Evolutionary conservation across 257 asterid species (phyloP).

Genomic region (Gentiana dahurica): DNA sequence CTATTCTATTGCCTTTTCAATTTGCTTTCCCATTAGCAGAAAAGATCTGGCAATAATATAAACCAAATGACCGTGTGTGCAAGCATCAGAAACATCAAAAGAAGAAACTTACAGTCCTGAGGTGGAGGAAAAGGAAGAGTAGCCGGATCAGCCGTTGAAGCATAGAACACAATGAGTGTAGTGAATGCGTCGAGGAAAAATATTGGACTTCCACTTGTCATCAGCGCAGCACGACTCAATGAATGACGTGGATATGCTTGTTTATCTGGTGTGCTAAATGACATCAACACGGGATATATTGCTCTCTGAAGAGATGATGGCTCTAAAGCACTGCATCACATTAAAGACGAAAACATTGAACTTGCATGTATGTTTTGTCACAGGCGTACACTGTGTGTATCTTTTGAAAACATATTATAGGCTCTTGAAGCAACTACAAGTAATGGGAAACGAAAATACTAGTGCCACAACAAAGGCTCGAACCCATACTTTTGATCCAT

Average conservation of each 20-base stretch:
- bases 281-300: conserved; percentile 67
- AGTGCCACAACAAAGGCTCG: too few relatives aligned
- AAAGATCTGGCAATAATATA: not conserved
- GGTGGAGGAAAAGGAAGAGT: conserved; percentile 97
- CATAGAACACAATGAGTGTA: conserved; percentile 71
- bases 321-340: conserved; percentile 76
- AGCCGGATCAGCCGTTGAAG: conserved; percentile 79
- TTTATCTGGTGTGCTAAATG: conserved; percentile 74
- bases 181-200: conserved; percentile 94
- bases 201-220: conserved; percentile 96
- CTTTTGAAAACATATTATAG: not conserved
- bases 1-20: too few relatives aligned
- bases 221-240: conserved; percentile 91
- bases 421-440: too few relatives aligned
- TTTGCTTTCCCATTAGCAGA: too few relatives aligned
- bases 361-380: not conserved
- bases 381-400: too few relatives aligned
- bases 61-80: not conserved
- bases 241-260: conserved; percentile 98
- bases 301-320: conserved; percentile 90
- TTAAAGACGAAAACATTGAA: too few relatives aligned
- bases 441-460: too few relatives aligned
- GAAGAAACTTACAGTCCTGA: conserved; percentile 77
- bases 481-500: too few relatives aligned
- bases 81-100: not conserved